phyloP scores from a whole-genome alignment of 2,329 filamentous ascomycete genomes.

The Phialemoniopsis sp. region DNA sequence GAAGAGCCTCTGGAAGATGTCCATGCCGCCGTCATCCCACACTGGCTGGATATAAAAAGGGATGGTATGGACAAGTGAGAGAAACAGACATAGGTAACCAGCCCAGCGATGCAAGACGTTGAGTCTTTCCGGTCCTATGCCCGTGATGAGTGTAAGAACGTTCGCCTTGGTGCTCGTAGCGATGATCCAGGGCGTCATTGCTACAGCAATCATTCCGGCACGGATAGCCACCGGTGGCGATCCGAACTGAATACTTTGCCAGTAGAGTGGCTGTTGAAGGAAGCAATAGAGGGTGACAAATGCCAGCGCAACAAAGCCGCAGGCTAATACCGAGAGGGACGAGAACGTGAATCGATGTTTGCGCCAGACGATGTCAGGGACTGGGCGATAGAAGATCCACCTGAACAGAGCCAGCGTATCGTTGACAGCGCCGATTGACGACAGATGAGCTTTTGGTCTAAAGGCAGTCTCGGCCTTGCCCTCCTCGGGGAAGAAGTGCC shows the following conservation, averaged over 20 bases:
- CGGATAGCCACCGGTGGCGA: slow-evolving; percentile 86
- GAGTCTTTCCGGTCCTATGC: slow-evolving; percentile 85
- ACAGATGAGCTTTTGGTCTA: slow-evolving; percentile 67
- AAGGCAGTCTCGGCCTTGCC: slow-evolving; percentile 53
- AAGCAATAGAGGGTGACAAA: slow-evolving; percentile 82
- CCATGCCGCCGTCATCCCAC: slow-evolving; percentile 72
- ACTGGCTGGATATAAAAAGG: slow-evolving; percentile 89
- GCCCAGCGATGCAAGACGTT: slow-evolving; percentile 94
- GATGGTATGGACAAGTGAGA: slow-evolving; percentile 78
- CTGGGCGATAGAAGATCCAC: slow-evolving; percentile 84
- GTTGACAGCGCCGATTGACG: slow-evolving; percentile 71
- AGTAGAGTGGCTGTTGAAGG: slow-evolving; percentile 83
- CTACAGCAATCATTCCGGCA: slow-evolving; percentile 86
- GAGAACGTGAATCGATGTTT: slow-evolving; percentile 74
- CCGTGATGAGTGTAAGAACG: slow-evolving; percentile 75
- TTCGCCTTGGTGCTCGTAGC: slow-evolving; percentile 90
- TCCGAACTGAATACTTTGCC: slow-evolving; percentile 79
- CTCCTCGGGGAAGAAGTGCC: slow-evolving; percentile 72
- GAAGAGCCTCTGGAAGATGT: slow-evolving; percentile 68
- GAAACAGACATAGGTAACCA: slow-evolving; percentile 78
- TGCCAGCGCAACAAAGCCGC: slow-evolving; percentile 62
- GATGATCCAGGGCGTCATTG: slow-evolving; percentile 89
- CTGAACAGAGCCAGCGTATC: slow-evolving; percentile 77
- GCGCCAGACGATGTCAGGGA: slow-evolving; percentile 68
- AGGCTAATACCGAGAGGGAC: slow-evolving; percentile 66